Conservation (phyloP, 139 green algal genomes). For the Coelastrella sp. region DNA sequence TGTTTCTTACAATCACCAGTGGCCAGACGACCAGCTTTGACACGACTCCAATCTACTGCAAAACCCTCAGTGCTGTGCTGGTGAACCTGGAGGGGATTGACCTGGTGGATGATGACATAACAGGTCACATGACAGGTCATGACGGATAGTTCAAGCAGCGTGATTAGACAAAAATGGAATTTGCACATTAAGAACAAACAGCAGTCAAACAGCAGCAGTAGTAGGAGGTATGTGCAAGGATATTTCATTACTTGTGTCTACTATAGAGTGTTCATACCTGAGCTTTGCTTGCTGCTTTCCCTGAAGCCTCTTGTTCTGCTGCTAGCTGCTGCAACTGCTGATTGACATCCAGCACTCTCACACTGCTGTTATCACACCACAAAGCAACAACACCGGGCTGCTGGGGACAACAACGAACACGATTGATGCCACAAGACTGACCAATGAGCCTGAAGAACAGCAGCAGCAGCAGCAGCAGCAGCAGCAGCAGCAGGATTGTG, state of each 20-base stretch:
- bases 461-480: not conserved
- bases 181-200: no score
- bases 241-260: no score
- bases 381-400: constrained; percentile 87
- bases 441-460: constrained; percentile 62
- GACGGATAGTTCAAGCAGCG: no score
- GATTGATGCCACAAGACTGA: constrained; percentile 91
- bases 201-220: no score
- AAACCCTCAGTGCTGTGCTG: constrained; percentile 88
- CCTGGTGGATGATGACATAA: constrained; percentile 46
- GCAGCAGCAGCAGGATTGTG: constrained; percentile 1
- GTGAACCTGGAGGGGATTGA: constrained; percentile 68
- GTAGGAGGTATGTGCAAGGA: no score
- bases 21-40: constrained; percentile 78
- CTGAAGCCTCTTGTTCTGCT: constrained; percentile 54
- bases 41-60: constrained; percentile 87
- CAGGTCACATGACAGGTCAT: no score
- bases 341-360: constrained; percentile 79
- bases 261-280: not conserved
- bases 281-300: constrained; percentile 12
- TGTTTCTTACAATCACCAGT: constrained; percentile 73
- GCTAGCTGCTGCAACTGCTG: constrained; percentile 73
- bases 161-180: no score
- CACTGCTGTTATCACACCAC: constrained; percentile 90
- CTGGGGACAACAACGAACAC: constrained; percentile 92